These are phyloP conservation scores for Ettlia oleoabundans DNA, from an alignment of 139 green algal genomes.

Conservation along the genomic window DNA sequence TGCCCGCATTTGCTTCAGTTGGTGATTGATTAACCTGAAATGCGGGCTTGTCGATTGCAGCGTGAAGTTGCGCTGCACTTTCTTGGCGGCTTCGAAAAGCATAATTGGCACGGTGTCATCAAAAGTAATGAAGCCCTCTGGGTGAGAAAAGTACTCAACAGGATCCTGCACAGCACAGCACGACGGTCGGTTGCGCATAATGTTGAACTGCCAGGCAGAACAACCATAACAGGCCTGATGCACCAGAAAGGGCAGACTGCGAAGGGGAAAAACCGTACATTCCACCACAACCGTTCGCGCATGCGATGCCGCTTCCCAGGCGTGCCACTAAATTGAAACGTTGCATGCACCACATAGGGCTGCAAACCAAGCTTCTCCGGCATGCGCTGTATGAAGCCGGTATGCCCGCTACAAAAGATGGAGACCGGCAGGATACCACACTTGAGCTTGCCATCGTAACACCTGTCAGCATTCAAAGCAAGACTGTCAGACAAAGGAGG, in stretches of 20 bases:
- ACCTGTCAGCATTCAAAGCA: neutral
- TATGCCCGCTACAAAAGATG: constrained; percentile 48
- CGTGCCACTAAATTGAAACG: constrained; percentile 51
- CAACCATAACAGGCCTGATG: too few species aligned
- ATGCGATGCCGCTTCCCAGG: constrained; percentile 58
- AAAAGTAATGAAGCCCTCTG: constrained; percentile 19
- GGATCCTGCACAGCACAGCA: constrained; percentile 30
- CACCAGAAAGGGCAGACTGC: too few species aligned
- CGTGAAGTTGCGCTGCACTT: constrained; percentile 1
- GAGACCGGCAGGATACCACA: constrained; percentile 42
- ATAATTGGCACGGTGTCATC: constrained; percentile 14
- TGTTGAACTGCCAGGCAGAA: too few species aligned
- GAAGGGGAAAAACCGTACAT: neutral
- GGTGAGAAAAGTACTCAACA: constrained; percentile 26
- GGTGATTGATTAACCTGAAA: constrained; percentile 57
- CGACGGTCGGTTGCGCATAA: too few species aligned
- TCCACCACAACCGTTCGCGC: constrained; percentile 46
- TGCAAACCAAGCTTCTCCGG: constrained; percentile 16
- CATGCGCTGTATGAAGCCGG: constrained; percentile 44
- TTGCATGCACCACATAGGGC: constrained; percentile 53
- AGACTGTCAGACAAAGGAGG: too few species aligned
- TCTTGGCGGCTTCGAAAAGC: constrained; percentile 22
- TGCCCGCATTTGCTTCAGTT: constrained; percentile 65
- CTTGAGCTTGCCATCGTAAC: constrained; percentile 32
- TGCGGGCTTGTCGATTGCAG: constrained; percentile 40